Percentiles rank a stretch among this genome's conserved stretches.
These are phyloP conservation scores for Euphorbia schlechtendalii DNA, from an alignment of 441 rosid genomes.

Conservation along the genomic window DNA sequence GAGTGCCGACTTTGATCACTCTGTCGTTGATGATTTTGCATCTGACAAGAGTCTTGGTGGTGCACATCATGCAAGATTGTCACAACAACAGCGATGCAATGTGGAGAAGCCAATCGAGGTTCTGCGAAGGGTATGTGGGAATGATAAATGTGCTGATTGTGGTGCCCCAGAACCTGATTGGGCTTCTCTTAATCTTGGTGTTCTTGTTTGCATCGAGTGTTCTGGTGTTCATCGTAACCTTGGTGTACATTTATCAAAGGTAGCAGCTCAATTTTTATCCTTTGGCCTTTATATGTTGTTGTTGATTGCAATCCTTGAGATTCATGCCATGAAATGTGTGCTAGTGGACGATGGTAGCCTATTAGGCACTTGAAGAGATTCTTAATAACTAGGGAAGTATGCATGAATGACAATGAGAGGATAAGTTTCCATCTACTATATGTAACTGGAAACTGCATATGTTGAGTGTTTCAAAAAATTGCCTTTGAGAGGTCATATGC, in stretches of 20 bases:
- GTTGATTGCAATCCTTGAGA: background rate
- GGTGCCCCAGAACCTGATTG: constrained; percentile 98
- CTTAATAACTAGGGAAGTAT: too few relatives aligned
- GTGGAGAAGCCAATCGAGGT: constrained; percentile 94
- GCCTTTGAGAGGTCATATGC: too few relatives aligned
- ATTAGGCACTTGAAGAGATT: background rate
- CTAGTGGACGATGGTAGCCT: constrained; percentile 2
- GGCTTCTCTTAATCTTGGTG: constrained; percentile 97
- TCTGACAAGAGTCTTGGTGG: constrained; percentile 61
- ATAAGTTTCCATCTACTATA: too few relatives aligned
- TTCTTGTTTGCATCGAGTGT: constrained; percentile 98
- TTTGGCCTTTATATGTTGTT: constrained; percentile 1
- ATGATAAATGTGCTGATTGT: constrained; percentile 99
- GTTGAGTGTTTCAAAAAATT: too few relatives aligned
- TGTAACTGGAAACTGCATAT: too few relatives aligned
- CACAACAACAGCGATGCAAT: constrained; percentile 63
- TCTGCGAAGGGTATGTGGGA: constrained; percentile 76
- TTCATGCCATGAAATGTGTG: constrained; percentile 6
- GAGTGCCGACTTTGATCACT: constrained; percentile 91
- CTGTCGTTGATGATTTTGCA: constrained; percentile 63
- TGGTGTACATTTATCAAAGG: constrained; percentile 98
- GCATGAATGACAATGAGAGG: too few relatives aligned
- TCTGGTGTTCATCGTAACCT: constrained; percentile 99
- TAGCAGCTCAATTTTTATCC: constrained; percentile 19
- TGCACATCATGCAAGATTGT: constrained; percentile 62